These are phyloP conservation scores for Inonotus obliquus DNA, from an alignment of 1,284 basidiomycete genomes.

Conservation along the genomic window DNA sequence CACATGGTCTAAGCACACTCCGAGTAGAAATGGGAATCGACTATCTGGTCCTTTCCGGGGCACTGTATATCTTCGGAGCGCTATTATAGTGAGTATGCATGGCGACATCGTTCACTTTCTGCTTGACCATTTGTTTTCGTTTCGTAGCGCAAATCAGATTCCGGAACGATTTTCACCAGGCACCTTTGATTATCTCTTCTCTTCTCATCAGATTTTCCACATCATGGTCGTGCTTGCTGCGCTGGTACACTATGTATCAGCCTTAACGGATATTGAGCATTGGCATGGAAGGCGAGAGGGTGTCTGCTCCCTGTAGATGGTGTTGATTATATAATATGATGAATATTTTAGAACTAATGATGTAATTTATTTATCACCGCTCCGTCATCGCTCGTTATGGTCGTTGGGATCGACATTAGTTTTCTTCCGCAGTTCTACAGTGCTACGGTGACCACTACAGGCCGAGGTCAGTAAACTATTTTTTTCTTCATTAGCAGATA, in stretches of 20 bases:
- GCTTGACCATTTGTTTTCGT: slow-evolving; percentile 25
- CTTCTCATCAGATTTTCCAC: slow-evolving; percentile 89
- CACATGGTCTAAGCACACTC: slow-evolving; percentile 53
- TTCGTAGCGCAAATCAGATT: slow-evolving; percentile 68
- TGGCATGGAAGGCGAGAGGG: slow-evolving; percentile 39
- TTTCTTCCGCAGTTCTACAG: too few relatives aligned
- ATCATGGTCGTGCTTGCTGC: slow-evolving; percentile 76
- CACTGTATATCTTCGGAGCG: slow-evolving; percentile 72
- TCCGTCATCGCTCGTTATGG: too few relatives aligned
- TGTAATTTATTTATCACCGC: too few relatives aligned
- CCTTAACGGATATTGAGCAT: slow-evolving; percentile 52
- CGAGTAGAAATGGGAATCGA: slow-evolving; percentile 61
- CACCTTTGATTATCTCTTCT: slow-evolving; percentile 74
- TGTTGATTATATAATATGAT: too few relatives aligned
- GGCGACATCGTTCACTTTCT: slow-evolving; percentile 17
- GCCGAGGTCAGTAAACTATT: too few relatives aligned
- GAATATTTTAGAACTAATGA: too few relatives aligned
- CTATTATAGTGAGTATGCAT: slow-evolving; percentile 65
- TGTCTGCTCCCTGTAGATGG: slow-evolving; percentile 19
- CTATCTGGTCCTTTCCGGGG: slow-evolving; percentile 66
- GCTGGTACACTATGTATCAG: slow-evolving; percentile 64
- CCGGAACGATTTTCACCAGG: slow-evolving; percentile 80
- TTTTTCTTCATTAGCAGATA: too few relatives aligned
- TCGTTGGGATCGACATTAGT: too few relatives aligned
- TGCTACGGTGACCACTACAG: too few relatives aligned